Conservation (phyloP, 208 protist species). For the Blastocrithidia nonstop region DNA sequence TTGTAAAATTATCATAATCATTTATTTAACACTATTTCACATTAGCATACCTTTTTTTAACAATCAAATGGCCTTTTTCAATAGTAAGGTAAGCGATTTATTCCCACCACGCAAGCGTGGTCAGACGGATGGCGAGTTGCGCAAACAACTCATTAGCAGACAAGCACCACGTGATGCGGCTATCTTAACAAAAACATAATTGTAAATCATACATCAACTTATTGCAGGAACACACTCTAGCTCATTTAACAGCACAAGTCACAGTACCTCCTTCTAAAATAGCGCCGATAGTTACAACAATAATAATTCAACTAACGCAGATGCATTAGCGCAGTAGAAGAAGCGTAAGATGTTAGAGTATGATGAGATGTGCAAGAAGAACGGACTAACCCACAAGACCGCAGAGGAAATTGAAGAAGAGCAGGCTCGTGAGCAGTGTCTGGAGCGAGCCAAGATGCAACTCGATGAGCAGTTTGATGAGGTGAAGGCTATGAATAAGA, state of each 20-base stretch:
- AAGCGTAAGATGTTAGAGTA: slow-evolving; percentile 65
- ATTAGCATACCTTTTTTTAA: not conserved
- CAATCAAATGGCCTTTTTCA: not conserved
- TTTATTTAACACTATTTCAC: not conserved
- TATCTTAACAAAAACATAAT: slow-evolving; percentile 71
- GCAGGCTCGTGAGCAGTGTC: slow-evolving; percentile 40
- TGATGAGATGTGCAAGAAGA: slow-evolving; percentile 44
- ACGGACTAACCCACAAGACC: slow-evolving; percentile 25
- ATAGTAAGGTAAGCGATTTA: slow-evolving; percentile 2
- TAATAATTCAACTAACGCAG: slow-evolving; percentile 1
- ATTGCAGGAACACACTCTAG: slow-evolving; percentile 31
- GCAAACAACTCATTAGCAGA: slow-evolving; percentile 58
- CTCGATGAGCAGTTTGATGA: slow-evolving; percentile 85
- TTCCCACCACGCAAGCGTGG: slow-evolving; percentile 60
- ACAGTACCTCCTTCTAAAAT: too few relatives aligned
- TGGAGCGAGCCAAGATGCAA: slow-evolving; percentile 61
- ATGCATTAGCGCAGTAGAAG: slow-evolving; percentile 30
- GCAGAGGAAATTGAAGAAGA: slow-evolving; percentile 72
- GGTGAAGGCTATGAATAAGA: slow-evolving; percentile 86
- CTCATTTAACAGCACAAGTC: too few relatives aligned
- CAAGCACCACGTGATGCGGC: slow-evolving; percentile 52
- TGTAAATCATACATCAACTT: slow-evolving; percentile 60
- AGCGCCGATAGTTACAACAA: too few relatives aligned
- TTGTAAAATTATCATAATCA: not conserved
- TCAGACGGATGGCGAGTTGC: slow-evolving; percentile 55